Evolutionary conservation across 2,329 filamentous ascomycete genomes (phyloP).

Genomic region (Sordariomycetes sp.): DNA sequence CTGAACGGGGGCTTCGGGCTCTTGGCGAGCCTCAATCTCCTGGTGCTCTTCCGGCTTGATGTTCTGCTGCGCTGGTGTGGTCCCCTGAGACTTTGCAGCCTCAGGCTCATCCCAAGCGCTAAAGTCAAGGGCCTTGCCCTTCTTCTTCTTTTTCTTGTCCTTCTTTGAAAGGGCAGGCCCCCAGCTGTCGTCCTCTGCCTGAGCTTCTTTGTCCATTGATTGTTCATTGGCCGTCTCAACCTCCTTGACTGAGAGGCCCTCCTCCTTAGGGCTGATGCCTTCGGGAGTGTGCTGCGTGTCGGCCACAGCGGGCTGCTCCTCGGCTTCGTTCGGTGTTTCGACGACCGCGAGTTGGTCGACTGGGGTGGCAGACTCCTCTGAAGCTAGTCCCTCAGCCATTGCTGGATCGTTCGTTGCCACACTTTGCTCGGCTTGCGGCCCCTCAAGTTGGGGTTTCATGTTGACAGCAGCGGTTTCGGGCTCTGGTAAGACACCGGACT

Average conservation of each 20-base stretch:
- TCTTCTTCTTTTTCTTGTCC: constrained; percentile 7
- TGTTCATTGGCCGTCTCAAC: too few relatives aligned
- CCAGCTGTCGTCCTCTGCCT: neutral
- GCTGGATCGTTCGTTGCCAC: neutral
- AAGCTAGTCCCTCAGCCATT: neutral
- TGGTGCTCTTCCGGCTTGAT: too few relatives aligned
- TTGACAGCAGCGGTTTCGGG: neutral
- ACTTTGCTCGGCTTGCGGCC: neutral
- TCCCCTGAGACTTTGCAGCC: neutral
- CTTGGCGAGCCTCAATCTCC: too few relatives aligned
- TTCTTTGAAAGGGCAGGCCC: constrained; percentile 1
- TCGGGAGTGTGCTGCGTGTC: too few relatives aligned
- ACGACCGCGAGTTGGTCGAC: neutral
- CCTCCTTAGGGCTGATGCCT: too few relatives aligned
- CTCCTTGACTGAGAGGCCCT: too few relatives aligned
- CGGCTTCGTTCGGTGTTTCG: too few relatives aligned
- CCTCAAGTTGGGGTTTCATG: too few relatives aligned
- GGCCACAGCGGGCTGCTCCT: too few relatives aligned
- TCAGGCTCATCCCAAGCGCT: constrained; percentile 1
- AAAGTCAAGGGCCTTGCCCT: neutral
- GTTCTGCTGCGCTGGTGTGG: neutral
- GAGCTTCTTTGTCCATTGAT: too few relatives aligned
- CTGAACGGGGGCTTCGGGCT: too few relatives aligned
- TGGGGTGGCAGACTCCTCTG: too few relatives aligned
- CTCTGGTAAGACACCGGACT: neutral